Conservation (phyloP, 331 rosid species). For the Erythrophleum ivorense region DNA sequence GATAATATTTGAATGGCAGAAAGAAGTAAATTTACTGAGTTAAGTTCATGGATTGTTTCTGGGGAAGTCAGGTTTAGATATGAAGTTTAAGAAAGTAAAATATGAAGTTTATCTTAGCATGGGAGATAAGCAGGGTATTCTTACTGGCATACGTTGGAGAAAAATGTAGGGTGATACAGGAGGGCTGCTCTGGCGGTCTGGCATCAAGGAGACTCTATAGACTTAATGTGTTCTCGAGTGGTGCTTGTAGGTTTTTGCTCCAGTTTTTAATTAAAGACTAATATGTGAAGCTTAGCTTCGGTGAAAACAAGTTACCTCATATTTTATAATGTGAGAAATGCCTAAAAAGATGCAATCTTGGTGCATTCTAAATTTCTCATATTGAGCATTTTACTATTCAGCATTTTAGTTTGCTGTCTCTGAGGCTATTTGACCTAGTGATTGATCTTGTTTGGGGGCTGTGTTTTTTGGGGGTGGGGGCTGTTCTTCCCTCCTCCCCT, state of each 20-base stretch:
- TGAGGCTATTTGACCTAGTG: slow-evolving; percentile 12
- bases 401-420: slow-evolving; percentile 5
- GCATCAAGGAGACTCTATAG: not conserved
- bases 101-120: not conserved
- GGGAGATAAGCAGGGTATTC: slow-evolving; percentile 24
- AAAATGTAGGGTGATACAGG: not conserved
- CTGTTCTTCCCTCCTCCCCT: not conserved
- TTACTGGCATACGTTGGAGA: not conserved
- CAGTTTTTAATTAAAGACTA: not conserved
- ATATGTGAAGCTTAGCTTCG: not conserved
- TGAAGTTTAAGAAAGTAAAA: not conserved
- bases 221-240: not conserved
- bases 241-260: not conserved
- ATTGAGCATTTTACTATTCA: not conserved
- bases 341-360: not conserved
- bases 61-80: not conserved
- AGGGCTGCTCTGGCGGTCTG: not conserved
- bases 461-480: too few species aligned
- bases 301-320: not conserved
- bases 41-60: slow-evolving; percentile 16
- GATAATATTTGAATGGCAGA: slow-evolving; percentile 13
- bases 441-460: slow-evolving; percentile 33
- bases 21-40: slow-evolving; percentile 1
- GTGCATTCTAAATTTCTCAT: not conserved
- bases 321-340: not conserved